These are phyloP conservation scores for Candida glucosophila DNA, from an alignment of 1,139 yeast species.

Conservation along the genomic window DNA sequence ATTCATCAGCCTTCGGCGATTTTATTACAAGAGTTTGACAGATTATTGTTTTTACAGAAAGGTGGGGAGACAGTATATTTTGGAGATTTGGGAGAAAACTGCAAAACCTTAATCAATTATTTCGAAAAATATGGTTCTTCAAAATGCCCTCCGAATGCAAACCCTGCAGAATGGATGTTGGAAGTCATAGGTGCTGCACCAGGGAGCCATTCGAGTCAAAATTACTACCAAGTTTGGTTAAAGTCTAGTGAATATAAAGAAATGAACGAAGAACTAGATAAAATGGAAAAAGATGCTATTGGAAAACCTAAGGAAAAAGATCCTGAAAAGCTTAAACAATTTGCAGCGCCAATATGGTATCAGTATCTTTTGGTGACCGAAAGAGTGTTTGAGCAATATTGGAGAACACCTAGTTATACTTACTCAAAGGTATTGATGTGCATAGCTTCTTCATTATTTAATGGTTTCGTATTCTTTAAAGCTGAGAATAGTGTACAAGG, in stretches of 20 bases:
- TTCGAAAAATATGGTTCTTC: constrained; percentile 48
- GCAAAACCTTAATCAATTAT: constrained; percentile 40
- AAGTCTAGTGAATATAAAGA: constrained; percentile 19
- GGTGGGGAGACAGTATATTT: constrained; percentile 59
- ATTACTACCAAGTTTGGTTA: constrained; percentile 26
- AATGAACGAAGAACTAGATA: constrained; percentile 15
- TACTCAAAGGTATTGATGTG: constrained; percentile 33
- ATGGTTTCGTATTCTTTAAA: constrained; percentile 37
- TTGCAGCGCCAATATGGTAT: constrained; percentile 19
- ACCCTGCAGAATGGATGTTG: constrained; percentile 53
- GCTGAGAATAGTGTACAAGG: constrained; percentile 28
- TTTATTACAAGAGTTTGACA: constrained; percentile 26
- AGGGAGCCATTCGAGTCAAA: constrained; percentile 26
- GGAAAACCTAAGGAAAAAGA: constrained; percentile 17
- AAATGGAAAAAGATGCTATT: constrained; percentile 20
- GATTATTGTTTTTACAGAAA: constrained; percentile 28
- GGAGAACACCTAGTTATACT: constrained; percentile 36
- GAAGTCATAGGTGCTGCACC: constrained; percentile 42
- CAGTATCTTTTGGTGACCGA: constrained; percentile 17
- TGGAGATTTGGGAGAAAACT: constrained; percentile 56
- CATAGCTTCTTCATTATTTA: constrained; percentile 31
- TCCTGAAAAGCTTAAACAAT: constrained; percentile 14
- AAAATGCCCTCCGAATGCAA: constrained; percentile 35
- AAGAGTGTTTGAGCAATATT: constrained; percentile 26
- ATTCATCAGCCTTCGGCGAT: constrained; percentile 37